phyloP scores from a whole-genome alignment of 23 red algal species.

The Gracilaria gracilis region DNA sequence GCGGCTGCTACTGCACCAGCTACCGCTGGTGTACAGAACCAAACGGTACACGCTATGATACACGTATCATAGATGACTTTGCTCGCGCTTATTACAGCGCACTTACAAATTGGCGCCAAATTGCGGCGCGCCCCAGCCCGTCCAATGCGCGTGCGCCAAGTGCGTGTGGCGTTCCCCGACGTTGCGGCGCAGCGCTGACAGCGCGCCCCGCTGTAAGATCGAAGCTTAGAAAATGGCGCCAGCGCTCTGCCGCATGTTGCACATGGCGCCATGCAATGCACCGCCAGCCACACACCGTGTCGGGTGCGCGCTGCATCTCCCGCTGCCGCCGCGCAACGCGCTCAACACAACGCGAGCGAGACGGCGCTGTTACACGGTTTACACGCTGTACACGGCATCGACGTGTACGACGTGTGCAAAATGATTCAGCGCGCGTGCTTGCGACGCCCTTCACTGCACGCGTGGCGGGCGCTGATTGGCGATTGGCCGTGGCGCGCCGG shows the following conservation, averaged over 20 bases:
- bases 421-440: neutral
- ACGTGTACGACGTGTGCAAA: too few relatives aligned
- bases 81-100: neutral
- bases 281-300: too few relatives aligned
- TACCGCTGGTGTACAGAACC: too few relatives aligned
- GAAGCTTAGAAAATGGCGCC: too few relatives aligned
- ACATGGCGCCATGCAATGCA: too few relatives aligned
- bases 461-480: neutral
- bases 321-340: neutral
- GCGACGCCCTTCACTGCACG: neutral
- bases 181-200: neutral
- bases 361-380: too few relatives aligned
- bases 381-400: too few relatives aligned
- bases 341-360: too few relatives aligned
- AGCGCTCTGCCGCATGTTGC: too few relatives aligned
- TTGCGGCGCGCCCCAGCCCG: neutral
- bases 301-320: neutral
- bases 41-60: too few relatives aligned
- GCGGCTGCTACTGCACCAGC: too few relatives aligned
- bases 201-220: neutral
- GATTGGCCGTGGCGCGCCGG: neutral
- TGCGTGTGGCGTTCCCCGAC: neutral
- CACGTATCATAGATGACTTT: too few relatives aligned
- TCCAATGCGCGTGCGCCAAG: neutral
- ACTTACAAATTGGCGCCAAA: constrained; percentile 21